Conservation (phyloP, 805 yeast species). For the Candida cerambycidarum region DNA sequence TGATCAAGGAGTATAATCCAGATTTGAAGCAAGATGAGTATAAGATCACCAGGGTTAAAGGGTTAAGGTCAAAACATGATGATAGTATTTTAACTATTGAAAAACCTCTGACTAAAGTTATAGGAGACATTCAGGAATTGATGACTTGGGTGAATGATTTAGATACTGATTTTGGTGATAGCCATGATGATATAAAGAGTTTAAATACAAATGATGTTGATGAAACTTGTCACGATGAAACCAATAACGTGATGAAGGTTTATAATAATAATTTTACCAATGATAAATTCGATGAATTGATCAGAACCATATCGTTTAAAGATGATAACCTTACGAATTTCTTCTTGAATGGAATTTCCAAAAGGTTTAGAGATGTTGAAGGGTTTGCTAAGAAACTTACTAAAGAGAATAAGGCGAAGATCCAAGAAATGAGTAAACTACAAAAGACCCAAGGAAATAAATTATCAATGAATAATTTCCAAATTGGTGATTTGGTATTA, state of each 20-base stretch:
- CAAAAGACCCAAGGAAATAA: slow-evolving; percentile 43
- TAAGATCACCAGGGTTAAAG: slow-evolving; percentile 75
- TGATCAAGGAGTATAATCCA: slow-evolving; percentile 42
- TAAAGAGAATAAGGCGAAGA: slow-evolving; percentile 59
- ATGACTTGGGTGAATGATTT: slow-evolving; percentile 50
- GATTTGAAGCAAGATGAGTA: slow-evolving; percentile 29
- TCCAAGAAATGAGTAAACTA: slow-evolving; percentile 45
- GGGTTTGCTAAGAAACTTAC: slow-evolving; percentile 82
- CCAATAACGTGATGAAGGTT: slow-evolving; percentile 10
- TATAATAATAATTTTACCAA: slow-evolving; percentile 11
- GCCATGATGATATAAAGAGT: background rate
- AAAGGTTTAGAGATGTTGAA: slow-evolving; percentile 87
- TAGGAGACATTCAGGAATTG: slow-evolving; percentile 36
- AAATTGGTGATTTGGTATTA: slow-evolving; percentile 72
- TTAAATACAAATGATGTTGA: background rate
- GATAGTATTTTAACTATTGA: slow-evolving; percentile 22
- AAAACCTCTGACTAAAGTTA: slow-evolving; percentile 40
- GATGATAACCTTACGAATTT: slow-evolving; percentile 24
- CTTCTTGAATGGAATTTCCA: slow-evolving; percentile 49
- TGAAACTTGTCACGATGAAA: background rate
- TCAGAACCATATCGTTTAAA: slow-evolving; percentile 31
- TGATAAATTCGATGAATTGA: too few species aligned
- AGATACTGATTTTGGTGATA: background rate
- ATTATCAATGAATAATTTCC: slow-evolving; percentile 67
- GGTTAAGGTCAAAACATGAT: slow-evolving; percentile 52